Base-by-base conservation (phyloP, 2,329 filamentous ascomycete species). In the Colletotrichum theobromicola region DNA sequence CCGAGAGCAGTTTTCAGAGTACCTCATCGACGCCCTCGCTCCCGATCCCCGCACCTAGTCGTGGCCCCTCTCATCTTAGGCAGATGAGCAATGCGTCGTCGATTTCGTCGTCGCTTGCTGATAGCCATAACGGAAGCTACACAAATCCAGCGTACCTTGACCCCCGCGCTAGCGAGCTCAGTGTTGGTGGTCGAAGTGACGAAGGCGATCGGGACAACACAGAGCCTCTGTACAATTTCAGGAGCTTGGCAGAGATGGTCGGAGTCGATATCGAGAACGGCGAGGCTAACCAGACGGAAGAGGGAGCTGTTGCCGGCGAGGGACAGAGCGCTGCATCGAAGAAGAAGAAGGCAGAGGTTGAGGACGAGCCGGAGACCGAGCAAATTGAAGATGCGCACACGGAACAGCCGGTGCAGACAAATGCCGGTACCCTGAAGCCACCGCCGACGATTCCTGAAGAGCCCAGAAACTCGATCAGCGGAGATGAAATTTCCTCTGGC, bases 191-290 rank as follows among this genome's bases (percentile, higher is more conserved):
- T 18, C 84, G 85, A 69, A 86, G 85, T 70, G 85, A 87, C 21
- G 86, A 87, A 13, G 86, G 87, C 15, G 89, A 91, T 28, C 83
- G 86, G 8, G 89, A 90, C 28, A 86, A 88, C 6, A 85, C 89
- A 0, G 96, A 98, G 81, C 91, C 95, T 4, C 92, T 98, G 90
- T 97, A 98, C 84, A 98, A 98, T 82, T 98, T 98, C 81, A 90
- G 92, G 70, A 98, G 95, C 78, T 86, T 98, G 26, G 94, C 95
- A 3, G 94, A 95, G 76, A 94, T 97, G 82, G 94, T 98, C 34
- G 94, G 93, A 0, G 91, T 91, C 9, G 87, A 90, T 61, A 84
- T 91, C 37, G 89, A 91, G 66, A 85, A 86, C 3, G 82, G 85
- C 57, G 82, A 88, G 50, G 87, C 86, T 0, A 82, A 84, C 1